phyloP scores from a whole-genome alignment of 345 rosid species.

The Pistacia vera region DNA sequence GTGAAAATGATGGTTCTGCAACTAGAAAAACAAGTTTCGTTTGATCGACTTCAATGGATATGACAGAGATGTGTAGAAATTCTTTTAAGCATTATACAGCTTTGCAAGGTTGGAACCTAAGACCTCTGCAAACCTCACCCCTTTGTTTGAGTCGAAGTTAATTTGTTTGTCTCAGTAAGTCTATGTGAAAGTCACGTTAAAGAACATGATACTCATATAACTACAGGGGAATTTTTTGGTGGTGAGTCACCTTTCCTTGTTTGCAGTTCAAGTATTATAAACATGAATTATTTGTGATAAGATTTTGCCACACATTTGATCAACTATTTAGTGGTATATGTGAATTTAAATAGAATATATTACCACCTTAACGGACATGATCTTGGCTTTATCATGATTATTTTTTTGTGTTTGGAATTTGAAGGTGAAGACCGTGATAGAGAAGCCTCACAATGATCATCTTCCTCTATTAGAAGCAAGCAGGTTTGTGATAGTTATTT shows the following conservation, averaged over 20 bases:
- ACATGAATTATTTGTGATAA: not conserved
- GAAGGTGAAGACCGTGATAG: conserved; percentile 80
- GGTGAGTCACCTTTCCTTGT: not conserved
- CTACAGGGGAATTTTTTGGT: not conserved
- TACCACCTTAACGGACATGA: not conserved
- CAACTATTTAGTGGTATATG: not conserved
- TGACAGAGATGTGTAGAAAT: not conserved
- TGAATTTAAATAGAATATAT: not conserved
- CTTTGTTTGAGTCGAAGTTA: not conserved
- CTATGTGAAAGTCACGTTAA: not conserved
- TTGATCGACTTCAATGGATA: not conserved
- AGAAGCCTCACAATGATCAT: conserved; percentile 83
- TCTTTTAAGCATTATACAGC: not conserved
- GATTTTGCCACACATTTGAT: too few species aligned
- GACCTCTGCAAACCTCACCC: not conserved
- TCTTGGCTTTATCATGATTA: not conserved
- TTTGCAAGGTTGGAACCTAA: not conserved
- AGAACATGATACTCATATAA: not conserved
- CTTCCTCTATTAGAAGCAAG: conserved; percentile 81
- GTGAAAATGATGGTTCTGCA: not conserved
- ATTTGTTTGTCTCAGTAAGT: not conserved
- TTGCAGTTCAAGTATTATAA: not conserved
- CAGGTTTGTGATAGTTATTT: conserved; percentile 45
- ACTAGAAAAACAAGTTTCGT: not conserved
- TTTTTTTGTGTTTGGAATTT: conserved; percentile 20